phyloP scores from a whole-genome alignment of 1,284 basidiomycete species.

The Singerocomus rubriflavus region DNA sequence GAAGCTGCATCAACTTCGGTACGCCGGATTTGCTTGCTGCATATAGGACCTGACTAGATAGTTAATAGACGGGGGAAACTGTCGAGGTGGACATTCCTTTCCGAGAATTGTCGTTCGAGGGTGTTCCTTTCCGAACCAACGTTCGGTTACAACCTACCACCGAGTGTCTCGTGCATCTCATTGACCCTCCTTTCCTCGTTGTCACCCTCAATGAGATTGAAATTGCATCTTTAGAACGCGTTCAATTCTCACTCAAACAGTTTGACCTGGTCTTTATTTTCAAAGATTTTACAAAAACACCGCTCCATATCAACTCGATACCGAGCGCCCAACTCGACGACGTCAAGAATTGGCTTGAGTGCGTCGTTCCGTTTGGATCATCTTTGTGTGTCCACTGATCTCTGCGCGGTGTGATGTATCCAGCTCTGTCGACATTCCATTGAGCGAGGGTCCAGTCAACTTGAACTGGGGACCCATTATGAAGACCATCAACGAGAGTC shows the following conservation, averaged over 20 bases:
- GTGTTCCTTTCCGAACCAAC: slow-evolving; percentile 95
- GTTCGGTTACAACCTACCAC: slow-evolving; percentile 95
- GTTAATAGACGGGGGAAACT: slow-evolving; percentile 67
- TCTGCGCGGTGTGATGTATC: not conserved
- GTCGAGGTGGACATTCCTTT: slow-evolving; percentile 96
- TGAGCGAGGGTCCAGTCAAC: slow-evolving; percentile 96
- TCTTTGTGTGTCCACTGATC: slow-evolving; percentile 6
- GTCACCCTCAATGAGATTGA: slow-evolving; percentile 95
- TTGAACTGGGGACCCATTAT: slow-evolving; percentile 98
- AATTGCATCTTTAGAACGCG: slow-evolving; percentile 95
- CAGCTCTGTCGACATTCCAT: slow-evolving; percentile 94
- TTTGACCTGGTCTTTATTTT: slow-evolving; percentile 98
- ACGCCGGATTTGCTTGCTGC: slow-evolving; percentile 24
- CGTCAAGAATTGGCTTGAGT: slow-evolving; percentile 99
- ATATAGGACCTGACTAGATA: slow-evolving; percentile 13
- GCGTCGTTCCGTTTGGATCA: slow-evolving; percentile 34
- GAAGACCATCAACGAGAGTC: slow-evolving; percentile 96
- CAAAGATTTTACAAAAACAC: slow-evolving; percentile 91
- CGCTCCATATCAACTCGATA: slow-evolving; percentile 94
- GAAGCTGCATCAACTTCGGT: slow-evolving; percentile 79
- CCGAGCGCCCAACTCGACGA: slow-evolving; percentile 89
- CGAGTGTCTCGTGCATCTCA: slow-evolving; percentile 94
- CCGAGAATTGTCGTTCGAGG: slow-evolving; percentile 95
- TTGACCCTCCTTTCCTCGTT: slow-evolving; percentile 95
- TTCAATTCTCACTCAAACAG: slow-evolving; percentile 95